Base-by-base conservation (phyloP, 208 protist species). In the Kentomonas sorsogonicus region DNA sequence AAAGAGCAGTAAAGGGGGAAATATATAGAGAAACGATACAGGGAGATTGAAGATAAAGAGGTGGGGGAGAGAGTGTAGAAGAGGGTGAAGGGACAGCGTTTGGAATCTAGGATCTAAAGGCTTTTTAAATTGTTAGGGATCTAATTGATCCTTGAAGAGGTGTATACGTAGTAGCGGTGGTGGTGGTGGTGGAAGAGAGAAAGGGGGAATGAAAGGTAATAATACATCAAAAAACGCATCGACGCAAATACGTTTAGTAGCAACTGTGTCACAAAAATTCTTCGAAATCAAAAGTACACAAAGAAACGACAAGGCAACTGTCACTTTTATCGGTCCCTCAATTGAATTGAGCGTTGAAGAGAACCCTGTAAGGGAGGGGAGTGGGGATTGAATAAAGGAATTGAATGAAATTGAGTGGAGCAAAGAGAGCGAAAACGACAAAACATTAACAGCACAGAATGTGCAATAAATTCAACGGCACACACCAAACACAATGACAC, bases 281-380 rank as follows among this genome's bases (percentile, higher is more conserved):
- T n/a, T n/a, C n/a, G n/a, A 36, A 36, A 36, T 5, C 15, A 31
- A 52, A 33, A 52, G 46, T 1, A 25, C 23, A 31, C 15, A 31
- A 52, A 30, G 46, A 31, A 30, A 25, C 5, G n/a, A 52, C 22
- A 52, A 7, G 23, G 46, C 22, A 30, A 36, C 7, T 15, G 33
- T 15, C 10, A 46, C 18, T 9, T n/a, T 46, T 46, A n/a, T 26
- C 5, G 5, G 41, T 5, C 41, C 4, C 46, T 33, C 39, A 16
- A 16, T 33, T 43, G n/a, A 40, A 40, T 54, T 54, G 15, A 40
- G 22, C 39, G 2, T 40, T 54, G 22, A 41, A 18, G 34, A 36
- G 11, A 36, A 52, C 34, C 16, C 50, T 36, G 5, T 36, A 15
- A 15, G 5, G 5, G 5, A 15, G 22, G 22, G 30, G 22, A 33